Evolutionary conservation across 768 basidiomycete species (phyloP).

Genomic region (Lactifluus pinguis): DNA sequence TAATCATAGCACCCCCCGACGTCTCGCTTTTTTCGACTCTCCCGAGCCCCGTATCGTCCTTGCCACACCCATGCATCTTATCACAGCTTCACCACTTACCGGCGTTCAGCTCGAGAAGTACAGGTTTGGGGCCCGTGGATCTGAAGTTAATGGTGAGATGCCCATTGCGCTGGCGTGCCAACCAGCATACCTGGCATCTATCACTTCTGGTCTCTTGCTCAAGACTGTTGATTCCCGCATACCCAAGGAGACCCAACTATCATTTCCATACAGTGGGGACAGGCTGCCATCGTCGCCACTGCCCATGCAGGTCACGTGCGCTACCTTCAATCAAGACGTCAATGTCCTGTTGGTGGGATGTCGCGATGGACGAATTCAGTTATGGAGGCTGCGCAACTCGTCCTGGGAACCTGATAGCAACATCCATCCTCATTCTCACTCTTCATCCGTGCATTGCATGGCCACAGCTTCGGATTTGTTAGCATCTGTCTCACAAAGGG

Average conservation of each 20-base stretch:
- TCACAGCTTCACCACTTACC: constrained; percentile 1
- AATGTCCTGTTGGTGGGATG: constrained; percentile 4
- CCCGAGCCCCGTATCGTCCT: not conserved
- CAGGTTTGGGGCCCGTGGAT: not conserved
- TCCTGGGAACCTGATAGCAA: constrained; percentile 6
- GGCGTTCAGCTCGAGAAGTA: constrained; percentile 9
- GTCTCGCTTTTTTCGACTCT: constrained; percentile 7
- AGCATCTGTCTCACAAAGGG: constrained; percentile 5
- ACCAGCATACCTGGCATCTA: not conserved
- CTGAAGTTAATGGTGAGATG: not conserved
- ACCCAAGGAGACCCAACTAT: constrained; percentile 5
- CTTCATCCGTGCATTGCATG: constrained; percentile 3
- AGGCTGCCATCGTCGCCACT: not conserved
- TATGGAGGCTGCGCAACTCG: constrained; percentile 1
- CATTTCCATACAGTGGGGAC: not conserved
- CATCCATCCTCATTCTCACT: not conserved
- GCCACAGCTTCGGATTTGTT: not conserved
- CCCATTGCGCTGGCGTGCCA: constrained; percentile 10
- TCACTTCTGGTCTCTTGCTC: constrained; percentile 10
- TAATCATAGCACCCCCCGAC: not conserved
- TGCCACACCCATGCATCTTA: constrained; percentile 4
- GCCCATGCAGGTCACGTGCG: not conserved
- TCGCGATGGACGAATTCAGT: constrained; percentile 5
- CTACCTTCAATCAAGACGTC: not conserved
- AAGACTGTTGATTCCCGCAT: not conserved